Base-by-base conservation (phyloP, 352 stramenopile genomes). In the Bremia lactucae region DNA sequence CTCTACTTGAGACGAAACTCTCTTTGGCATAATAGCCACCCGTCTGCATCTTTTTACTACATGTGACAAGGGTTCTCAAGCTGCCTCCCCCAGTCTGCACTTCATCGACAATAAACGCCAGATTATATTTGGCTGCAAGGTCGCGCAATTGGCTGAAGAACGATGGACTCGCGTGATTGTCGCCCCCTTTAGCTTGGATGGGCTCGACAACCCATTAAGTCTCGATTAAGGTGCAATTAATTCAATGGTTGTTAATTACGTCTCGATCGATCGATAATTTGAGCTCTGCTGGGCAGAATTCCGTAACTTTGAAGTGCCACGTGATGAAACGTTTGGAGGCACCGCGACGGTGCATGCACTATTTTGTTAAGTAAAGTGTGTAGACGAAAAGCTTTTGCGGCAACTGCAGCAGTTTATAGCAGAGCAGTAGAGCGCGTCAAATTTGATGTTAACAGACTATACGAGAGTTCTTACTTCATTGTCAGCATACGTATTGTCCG, bases 1-100 rank as follows among this genome's bases (percentile, higher is more conserved):
- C 68, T 66, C 37, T 91, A 73, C 21, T 47, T 50, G 8, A 83
- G 44, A 14, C 73, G 78, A 43, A 88, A 85, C 35, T 84, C 65
- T 14, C 68, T 36, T 88, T 91, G 18, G 73, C 70, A 46, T 82
- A 91, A 50, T 85, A 91, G 8, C 78, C 78, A 31, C 75, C 78
- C 3, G 74, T 88, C 49, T 91, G 78, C 49, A 91, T 65, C 49
- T 88, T 91, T 55, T 91, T 91, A 37, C 72, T 87, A 44, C 88
- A 91, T 6, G 79, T 91, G 38, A 91, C 79, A 26, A 91, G 38
- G 35, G 87, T 85, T 20, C 79, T 76, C 11, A 76, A 89, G 50
- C 71, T 87, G 3, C 79, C 79, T 18, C 76, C 76, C 31, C 79
- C 79, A 0, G 79, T 91, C 42, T 91, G 79, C 23, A 91, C 79